Base-by-base conservation (phyloP, 768 basidiomycete species). In the Jaapia argillacea region DNA sequence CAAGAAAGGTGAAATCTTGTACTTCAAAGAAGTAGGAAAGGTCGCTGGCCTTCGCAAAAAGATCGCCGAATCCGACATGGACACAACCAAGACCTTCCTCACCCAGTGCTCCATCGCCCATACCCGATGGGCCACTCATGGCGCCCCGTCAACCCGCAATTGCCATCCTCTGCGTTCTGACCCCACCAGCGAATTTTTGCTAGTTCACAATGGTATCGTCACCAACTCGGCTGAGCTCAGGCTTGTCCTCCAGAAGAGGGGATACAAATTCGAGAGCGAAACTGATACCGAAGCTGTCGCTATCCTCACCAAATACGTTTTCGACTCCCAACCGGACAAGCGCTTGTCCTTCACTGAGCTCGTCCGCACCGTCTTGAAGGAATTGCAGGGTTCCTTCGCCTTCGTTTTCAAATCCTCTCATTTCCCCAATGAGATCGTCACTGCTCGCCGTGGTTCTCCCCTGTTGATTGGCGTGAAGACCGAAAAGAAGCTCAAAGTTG, bases 61-160 rank as follows among this genome's bases (percentile, higher is more conserved):
- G 65, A 92, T 96, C 57, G 77, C 81, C 31, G 67, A 69, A 45
- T 79, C 87, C 23, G 61, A 57, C 49, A 55, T 90, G 53, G 75
- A 94, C 60, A 80, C 85, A 46, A 66, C 72, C 57, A 91, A 88
- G 70, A 71, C 75, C 27, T 82, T 77, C 63, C 58, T 89, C 41
- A 79, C 82, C 33, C 92, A 97, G 66, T 90, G 93, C 36, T 91
- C 90, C 28, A 97, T 99, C 65, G 94, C 94, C 10, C 96, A 99
- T 68, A 99, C 96, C 10, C 88, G 96, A 51, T 99, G 96, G 96
- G 96, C 96, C 2, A 99, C 96, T 16, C 96, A 99, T 59, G 96
- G 96, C 27, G 77, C 81, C 16, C 93, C 92, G 18, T 85, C 82
- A 3, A 74, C 79, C 42, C 62, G 74, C 54, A 99, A 99, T 67